Percentiles rank a stretch among this genome's conserved stretches.
These are phyloP conservation scores for Ottelia alismoides DNA, from an alignment of 106 monocot genomes.

Conservation along the genomic window DNA sequence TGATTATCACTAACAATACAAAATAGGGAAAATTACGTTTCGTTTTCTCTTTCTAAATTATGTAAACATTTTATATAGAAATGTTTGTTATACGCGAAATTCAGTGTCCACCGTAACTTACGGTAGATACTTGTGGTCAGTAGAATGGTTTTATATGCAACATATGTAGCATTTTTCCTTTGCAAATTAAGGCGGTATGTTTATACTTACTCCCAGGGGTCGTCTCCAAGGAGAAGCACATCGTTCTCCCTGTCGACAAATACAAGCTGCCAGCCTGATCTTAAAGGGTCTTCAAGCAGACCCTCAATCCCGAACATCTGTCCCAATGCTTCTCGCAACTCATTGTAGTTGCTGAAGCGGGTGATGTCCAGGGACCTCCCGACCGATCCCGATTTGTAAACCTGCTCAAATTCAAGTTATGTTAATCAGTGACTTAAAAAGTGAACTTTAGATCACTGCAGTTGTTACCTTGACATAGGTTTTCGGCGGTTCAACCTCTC, in stretches of 20 bases:
- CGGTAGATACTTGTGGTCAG: no score
- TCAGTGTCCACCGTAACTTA: no score
- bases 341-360: slow-evolving; percentile 88
- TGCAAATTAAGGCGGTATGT: no score
- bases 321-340: slow-evolving; percentile 81
- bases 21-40: no score
- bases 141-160: no score
- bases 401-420: slow-evolving; percentile 28
- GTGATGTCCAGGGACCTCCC: slow-evolving; percentile 91
- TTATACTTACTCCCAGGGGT: slow-evolving; percentile 95
- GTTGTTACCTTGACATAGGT: slow-evolving; percentile 87
- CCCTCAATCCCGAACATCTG: slow-evolving; percentile 99
- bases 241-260: slow-evolving; percentile 99
- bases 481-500: slow-evolving; percentile 38
- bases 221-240: slow-evolving; percentile 99
- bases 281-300: slow-evolving; percentile 95
- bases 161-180: no score
- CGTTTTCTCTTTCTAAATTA: no score
- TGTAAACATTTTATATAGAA: no score
- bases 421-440: neutral
- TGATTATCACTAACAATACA: no score
- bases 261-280: slow-evolving; percentile 99
- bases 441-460: neutral
- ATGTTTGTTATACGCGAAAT: no score
- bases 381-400: slow-evolving; percentile 87